Base-by-base conservation (phyloP, 2,329 filamentous ascomycete species). In the Alternaria viburni region DNA sequence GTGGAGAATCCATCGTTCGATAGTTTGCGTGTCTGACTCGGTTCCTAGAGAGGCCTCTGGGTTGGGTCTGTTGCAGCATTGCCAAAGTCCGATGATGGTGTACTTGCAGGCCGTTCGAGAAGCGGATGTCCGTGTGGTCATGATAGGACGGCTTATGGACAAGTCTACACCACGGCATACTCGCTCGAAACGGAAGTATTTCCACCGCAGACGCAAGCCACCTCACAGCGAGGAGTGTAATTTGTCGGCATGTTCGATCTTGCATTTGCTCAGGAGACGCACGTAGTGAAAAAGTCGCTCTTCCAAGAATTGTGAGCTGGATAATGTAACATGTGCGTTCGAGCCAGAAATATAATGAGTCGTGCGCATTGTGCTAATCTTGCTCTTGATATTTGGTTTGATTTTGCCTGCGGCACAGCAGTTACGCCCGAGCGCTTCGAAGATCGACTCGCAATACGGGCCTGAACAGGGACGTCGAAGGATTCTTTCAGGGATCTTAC, bases 401-500 rank as follows among this genome's bases (percentile, higher is more conserved):
- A 36, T 45, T 28, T 52, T 43, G 46, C 43, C 23, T 26, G 52
- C 41, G 36, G 59, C 62, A 61, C 54, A 60, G 25, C 30, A 41
- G 46, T 46, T 46, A 55, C 58, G 65, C 58, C 57, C 64, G 45
- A 50, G 64, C 60, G 58, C 57, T 59, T 64, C 51, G 23, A 63
- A 50, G n/a, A 28, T 47, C 59, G 51, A 47, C 46, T 59, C 54
- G 43, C 47, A 41, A 36, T 26, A 63, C 55, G 59, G 54, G 49
- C 54, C 41, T 43, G 55, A 49, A 49, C 26, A 56, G 41, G 61
- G 60, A 50, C 56, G 30, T 59, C 8, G 43, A 61, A 65, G 64
- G 61, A 67, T 57, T 54, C 49, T 15, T 58, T 59, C 49, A 47
- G 51, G 52, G 65, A 49, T 61, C 54, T 56, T 68, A 59, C 60